phyloP scores from a whole-genome alignment of 1,284 basidiomycete species.

The Naganishia liquefaciens region DNA sequence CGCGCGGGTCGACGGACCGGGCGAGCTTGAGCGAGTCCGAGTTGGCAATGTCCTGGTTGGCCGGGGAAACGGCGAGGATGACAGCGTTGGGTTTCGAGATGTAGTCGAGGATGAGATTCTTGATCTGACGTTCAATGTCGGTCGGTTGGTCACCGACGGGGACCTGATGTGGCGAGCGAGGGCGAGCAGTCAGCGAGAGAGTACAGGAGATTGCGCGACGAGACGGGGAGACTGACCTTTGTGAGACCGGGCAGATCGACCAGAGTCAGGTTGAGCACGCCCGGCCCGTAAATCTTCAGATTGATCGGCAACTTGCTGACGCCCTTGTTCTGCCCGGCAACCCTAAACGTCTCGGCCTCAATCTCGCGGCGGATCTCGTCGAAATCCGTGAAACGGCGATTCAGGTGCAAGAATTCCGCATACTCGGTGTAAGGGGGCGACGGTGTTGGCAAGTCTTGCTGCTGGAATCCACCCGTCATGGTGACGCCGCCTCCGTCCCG shows the following conservation, averaged over 20 bases:
- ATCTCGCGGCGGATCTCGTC: conserved; percentile 93
- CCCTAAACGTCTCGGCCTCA: conserved; percentile 94
- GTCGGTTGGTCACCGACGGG: conserved; percentile 68
- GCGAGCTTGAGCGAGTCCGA: conserved; percentile 97
- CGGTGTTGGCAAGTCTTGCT: conserved; percentile 23
- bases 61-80: conserved; percentile 92
- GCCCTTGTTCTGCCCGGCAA: conserved; percentile 98
- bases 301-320: conserved; percentile 94
- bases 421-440: conserved; percentile 65
- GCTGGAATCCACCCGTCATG: conserved; percentile 19
- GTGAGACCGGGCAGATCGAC: conserved; percentile 96
- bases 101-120: conserved; percentile 88
- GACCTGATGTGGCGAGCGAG: conserved; percentile 59
- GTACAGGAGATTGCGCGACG: background rate
- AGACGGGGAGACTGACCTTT: conserved; percentile 62
- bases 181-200: background rate
- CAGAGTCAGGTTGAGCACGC: conserved; percentile 91
- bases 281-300: conserved; percentile 89
- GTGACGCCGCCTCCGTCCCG: conserved; percentile 26
- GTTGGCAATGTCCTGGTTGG: conserved; percentile 97
- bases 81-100: conserved; percentile 82
- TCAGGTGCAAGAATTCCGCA: conserved; percentile 94
- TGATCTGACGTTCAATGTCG: conserved; percentile 96
- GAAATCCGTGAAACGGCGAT: conserved; percentile 95
- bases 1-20: conserved; percentile 90